Percentiles rank a stretch among this genome's conserved stretches.
These are phyloP conservation scores for Alternaria hordeiaustralica DNA, from an alignment of 2,329 filamentous ascomycete genomes.

Conservation along the genomic window DNA sequence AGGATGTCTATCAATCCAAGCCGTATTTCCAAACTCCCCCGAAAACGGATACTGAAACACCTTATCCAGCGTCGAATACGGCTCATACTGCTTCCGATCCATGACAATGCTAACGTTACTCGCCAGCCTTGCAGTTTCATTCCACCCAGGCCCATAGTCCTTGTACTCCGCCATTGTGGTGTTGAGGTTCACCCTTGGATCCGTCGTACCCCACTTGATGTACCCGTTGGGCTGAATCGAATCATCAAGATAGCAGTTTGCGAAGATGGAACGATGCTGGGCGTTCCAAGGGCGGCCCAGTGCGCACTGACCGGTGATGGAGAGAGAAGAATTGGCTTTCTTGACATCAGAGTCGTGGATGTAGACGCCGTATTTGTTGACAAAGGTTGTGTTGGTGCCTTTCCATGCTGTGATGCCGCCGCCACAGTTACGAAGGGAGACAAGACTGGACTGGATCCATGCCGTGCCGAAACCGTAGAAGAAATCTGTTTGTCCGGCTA, in stretches of 20 bases:
- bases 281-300: constrained; percentile 70
- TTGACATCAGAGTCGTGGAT: constrained; percentile 62
- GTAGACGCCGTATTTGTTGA: constrained; percentile 72
- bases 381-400: constrained; percentile 68
- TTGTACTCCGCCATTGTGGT: constrained; percentile 66
- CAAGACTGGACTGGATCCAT: constrained; percentile 62
- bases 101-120: constrained; percentile 58
- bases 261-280: constrained; percentile 64
- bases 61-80: constrained; percentile 30
- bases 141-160: constrained; percentile 61
- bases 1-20: constrained; percentile 55
- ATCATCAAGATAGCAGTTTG: constrained; percentile 61
- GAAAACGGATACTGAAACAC: constrained; percentile 45
- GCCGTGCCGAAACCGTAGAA: constrained; percentile 72
- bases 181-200: constrained; percentile 44
- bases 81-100: constrained; percentile 41
- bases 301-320: constrained; percentile 56
- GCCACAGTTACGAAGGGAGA: constrained; percentile 66
- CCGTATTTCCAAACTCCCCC: constrained; percentile 54
- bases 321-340: constrained; percentile 60
- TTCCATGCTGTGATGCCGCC: constrained; percentile 75
- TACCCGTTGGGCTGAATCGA: constrained; percentile 63
- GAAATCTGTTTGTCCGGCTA: constrained; percentile 73
- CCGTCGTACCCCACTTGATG: constrained; percentile 58
- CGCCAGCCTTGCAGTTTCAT: constrained; percentile 54